Evolutionary conservation across 169 alveolate species (phyloP), one percentile per base, ranked within the genome.

Genomic region (Plasmodium inui): DNA sequence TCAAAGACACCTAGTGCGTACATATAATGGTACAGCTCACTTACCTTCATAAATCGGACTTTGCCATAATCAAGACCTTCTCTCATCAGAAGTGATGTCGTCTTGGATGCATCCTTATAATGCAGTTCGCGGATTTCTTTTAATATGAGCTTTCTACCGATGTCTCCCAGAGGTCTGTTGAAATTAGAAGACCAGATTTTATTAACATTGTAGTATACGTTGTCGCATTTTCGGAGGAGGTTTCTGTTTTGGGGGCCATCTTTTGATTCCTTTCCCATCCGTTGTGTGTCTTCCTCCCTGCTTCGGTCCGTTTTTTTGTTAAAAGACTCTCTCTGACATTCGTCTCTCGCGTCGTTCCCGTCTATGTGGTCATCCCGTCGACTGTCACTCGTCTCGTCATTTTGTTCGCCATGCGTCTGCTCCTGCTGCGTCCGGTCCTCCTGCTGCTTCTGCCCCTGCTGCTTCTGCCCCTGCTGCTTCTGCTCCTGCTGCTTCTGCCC

Each of bases 21-120:
- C 93, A 85, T 85, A 74, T 85, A 85, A 85, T 85, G 93, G 28
- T 85, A 85, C 41, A 85, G 61, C 70, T 85, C 93, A 55, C 79
- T 85, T 12, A 85, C 93, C 57, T 46, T 85, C 93, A 85, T 85
- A 22, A 85, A 85, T 10, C 93, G 81, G 7, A 85, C 93, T 30
- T 74, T 85, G 1, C 93, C 93, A 53, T 85, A 85, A 34, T 85
- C 93, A 1, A 85, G 41, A 10, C 93, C 93, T 73, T 61, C 34
- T 1, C 79, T 7, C 39, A 22, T 14, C 12, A 85, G 61, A 7
- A 41, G 67, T 0, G 76, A 53, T n/a, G 85, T 85, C 28, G 93
- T 85, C 53, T 85, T 74, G 14, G 37, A 14, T 46, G 93, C 85
- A 14, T 85, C 73, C 28, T 55, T 85, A 53, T 85, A 83, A 74